Base-by-base conservation (phyloP, 805 yeast species). In the Komagataella populi region DNA sequence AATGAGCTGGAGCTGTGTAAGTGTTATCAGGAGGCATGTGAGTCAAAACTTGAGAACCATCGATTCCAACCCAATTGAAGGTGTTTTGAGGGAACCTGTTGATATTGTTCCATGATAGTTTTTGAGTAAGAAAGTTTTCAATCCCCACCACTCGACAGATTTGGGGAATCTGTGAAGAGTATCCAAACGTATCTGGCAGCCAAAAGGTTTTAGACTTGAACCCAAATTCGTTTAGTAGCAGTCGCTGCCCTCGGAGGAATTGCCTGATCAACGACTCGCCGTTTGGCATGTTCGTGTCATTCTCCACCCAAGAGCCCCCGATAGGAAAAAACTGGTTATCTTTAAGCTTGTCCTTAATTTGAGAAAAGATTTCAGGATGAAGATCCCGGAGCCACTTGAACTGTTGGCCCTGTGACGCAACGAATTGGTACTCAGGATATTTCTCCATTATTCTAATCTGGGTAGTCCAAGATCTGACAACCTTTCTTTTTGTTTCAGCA, bases 1-100 rank as follows among this genome's bases (percentile, higher is more conserved):
- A 88, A 62, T 91, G 81, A 2, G 97, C 96, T 61, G 75, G 77
- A 1, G 98, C 95, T 6, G 98, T 93, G 62, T 91, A 91, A 0
- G 98, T 93, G 65, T 91, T 87, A 10, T 85, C 93, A 6, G 99
- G 98, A 18, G 99, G 98, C 98, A 93, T 93, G 64, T 91, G 99
- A 43, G 91, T 88, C 58, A 93, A 68, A 1, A 91, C 88, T 66
- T 91, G 97, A 3, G 96, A 79, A 0, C 96, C 95, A 67, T 91
- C 98, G 47, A 93, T 73, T 24, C 96, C 96, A 4, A 85, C 85
- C 99, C 99, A 91, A 63, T 88, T 88, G 67, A 91, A 91, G 0
- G 97, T 87, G 10, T 87, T 76, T 60, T 87, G 77, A 1, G 99
- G 99, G 70, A 91, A 91, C 51, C 70, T 73, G 65, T 91, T 90